Evolutionary conservation across 345 rosid species (phyloP).

Genomic region (Boechera divaricarpa): DNA sequence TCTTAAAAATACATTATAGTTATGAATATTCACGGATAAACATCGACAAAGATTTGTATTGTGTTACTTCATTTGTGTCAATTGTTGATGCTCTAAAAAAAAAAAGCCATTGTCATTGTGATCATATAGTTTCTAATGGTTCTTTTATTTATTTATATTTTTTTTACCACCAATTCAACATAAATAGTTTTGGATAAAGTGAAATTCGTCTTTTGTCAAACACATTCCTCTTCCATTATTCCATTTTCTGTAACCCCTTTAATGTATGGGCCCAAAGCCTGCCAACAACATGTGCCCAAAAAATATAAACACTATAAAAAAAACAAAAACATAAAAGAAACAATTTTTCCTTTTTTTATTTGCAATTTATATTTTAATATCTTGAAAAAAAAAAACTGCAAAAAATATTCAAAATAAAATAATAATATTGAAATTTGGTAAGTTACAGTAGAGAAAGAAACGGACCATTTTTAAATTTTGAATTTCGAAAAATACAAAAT

Average conservation of each 20-base stretch:
- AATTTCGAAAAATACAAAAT: constrained; percentile 25
- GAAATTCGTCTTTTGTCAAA: background rate
- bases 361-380: constrained; percentile 4
- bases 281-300: constrained; percentile 12
- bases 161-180: background rate
- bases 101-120: background rate
- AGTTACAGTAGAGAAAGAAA: constrained; percentile 10
- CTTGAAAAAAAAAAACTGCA: background rate
- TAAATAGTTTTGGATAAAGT: background rate
- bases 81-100: background rate
- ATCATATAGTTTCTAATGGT: too few relatives aligned
- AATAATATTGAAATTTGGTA: background rate
- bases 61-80: too few relatives aligned
- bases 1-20: background rate
- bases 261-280: background rate
- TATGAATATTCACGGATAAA: too few relatives aligned
- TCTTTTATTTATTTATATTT: too few relatives aligned
- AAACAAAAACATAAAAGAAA: background rate
- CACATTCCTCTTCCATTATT: constrained; percentile 10
- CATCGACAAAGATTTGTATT: too few relatives aligned
- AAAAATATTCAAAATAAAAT: background rate
- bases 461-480: constrained; percentile 6
- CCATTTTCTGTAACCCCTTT: background rate
- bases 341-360: background rate
- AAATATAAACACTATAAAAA: background rate